A percentile compares a stretch with the other conserved stretches of the same genome.
phyloP scores from a whole-genome alignment of 345 rosid genomes.

The Salix brachista region DNA sequence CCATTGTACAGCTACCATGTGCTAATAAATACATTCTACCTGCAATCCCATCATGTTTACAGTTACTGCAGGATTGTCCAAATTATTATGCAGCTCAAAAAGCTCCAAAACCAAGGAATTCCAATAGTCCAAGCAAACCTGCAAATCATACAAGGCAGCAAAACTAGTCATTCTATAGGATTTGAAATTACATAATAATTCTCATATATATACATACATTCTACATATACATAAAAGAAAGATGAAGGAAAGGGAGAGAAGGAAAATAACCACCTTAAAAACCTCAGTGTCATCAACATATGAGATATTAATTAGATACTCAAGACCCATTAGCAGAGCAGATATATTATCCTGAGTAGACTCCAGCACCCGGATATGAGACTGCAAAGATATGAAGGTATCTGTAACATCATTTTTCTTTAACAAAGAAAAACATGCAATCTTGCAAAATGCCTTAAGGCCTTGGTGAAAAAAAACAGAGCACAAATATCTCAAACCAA shows the following conservation, averaged over 20 bases:
- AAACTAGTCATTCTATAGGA: not conserved
- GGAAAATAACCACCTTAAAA: constrained; percentile 60
- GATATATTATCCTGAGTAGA: constrained; percentile 59
- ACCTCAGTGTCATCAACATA: constrained; percentile 99
- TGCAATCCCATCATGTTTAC: constrained; percentile 76
- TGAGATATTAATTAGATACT: constrained; percentile 81
- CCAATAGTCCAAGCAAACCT: constrained; percentile 99
- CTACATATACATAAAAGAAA: not conserved
- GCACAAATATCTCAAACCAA: not conserved
- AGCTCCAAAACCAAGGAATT: constrained; percentile 86
- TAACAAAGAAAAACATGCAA: not conserved
- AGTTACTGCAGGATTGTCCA: constrained; percentile 73
- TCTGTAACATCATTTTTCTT: constrained; percentile 8
- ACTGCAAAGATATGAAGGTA: constrained; percentile 38
- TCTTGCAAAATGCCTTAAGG: not conserved
- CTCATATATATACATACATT: not conserved
- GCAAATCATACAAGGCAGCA: constrained; percentile 1
- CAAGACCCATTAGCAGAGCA: constrained; percentile 73
- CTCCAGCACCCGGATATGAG: constrained; percentile 82
- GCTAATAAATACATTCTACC: constrained; percentile 34
- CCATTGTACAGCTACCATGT: not conserved
- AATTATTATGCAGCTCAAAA: constrained; percentile 75
- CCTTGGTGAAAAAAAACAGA: not conserved
- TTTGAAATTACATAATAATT: not conserved
- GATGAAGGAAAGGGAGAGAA: not conserved